These are phyloP conservation scores for Coprinopsis marcescibilis DNA, from an alignment of 768 basidiomycete species.

Conservation along the genomic window DNA sequence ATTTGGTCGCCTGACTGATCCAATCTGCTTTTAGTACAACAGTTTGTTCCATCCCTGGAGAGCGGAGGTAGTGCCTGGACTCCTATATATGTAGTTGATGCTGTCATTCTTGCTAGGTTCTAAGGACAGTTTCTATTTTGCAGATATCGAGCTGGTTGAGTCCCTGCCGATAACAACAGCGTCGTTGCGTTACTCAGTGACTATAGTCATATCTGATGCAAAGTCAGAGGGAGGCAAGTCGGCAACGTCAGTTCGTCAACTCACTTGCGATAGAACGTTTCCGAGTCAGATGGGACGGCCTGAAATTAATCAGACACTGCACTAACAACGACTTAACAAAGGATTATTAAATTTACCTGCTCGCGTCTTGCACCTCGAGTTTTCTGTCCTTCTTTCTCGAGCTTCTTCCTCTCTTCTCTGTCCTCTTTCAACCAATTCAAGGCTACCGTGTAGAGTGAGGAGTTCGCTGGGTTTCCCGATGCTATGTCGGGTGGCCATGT, in stretches of 20 bases:
- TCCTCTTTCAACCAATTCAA: constrained; percentile 88
- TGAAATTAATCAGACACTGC: constrained; percentile 20
- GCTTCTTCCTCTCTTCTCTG: constrained; percentile 52
- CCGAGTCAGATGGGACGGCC: constrained; percentile 67
- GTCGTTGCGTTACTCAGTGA: no score
- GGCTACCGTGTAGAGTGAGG: constrained; percentile 64
- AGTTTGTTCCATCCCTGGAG: no score
- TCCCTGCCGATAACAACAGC: no score
- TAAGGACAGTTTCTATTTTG: no score
- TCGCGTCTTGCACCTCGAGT: constrained; percentile 53
- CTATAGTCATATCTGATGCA: constrained; percentile 41
- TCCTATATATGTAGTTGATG: no score
- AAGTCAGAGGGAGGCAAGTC: not conserved
- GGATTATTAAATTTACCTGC: constrained; percentile 33
- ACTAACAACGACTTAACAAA: constrained; percentile 5
- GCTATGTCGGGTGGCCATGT: constrained; percentile 57
- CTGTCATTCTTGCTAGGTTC: no score
- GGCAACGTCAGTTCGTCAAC: constrained; percentile 16
- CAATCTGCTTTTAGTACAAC: no score
- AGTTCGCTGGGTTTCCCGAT: constrained; percentile 18
- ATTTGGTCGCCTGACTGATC: no score
- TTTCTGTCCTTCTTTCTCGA: constrained; percentile 47
- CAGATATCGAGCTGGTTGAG: no score
- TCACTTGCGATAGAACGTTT: constrained; percentile 82
- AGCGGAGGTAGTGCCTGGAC: no score